Base-by-base conservation (phyloP, 345 rosid genomes). In the Aethionema arabicum region DNA sequence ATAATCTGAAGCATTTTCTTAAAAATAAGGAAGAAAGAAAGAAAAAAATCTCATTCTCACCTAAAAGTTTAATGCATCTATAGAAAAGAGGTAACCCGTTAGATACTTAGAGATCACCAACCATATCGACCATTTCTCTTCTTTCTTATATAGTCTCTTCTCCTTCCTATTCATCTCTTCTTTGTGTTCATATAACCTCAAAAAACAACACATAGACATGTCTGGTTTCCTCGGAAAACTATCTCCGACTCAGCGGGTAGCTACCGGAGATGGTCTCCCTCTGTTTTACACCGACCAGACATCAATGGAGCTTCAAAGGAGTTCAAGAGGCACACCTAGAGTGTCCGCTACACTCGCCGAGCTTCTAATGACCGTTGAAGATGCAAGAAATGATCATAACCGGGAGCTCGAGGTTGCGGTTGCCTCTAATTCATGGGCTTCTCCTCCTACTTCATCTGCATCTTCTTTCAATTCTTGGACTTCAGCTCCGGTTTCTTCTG, bases 281-380 rank as follows among this genome's bases (percentile, higher is more conserved):
- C 53, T 77, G 61, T 77, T 67, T 50, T 12, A 52, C 60, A 68
- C 31, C 13, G 59, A 40, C 77, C 74, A 59, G 4, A 54, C 65
- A 13, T 56, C 74, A 12, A 35, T 70, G 63, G 86, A 85, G 71
- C 81, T 77, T 59, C 81, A 66, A 52, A 74, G 75, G 6, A 39
- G 53, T 66, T 67, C 83, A 38, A 64, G 42, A 40, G 51, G 72
- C 32, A 74, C 51, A 11, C 65, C 83, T 30, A 35, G 65, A 6
- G 73, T 74, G 41, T 68, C 88, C 47, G 74, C 69, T 2, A 80
- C 88, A 3, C 79, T 88, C 6, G 86, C 87, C 0, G 90, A 86
- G 70, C 84, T 88, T 32, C 74, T 86, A 3, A 78, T 27, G 79
- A 68, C 58, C 4, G 95, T 86, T 1, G 92, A 88, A 16, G 92